Evolutionary conservation across 352 stramenopile species (phyloP).

Genomic region (Aphanomyces invadans): DNA sequence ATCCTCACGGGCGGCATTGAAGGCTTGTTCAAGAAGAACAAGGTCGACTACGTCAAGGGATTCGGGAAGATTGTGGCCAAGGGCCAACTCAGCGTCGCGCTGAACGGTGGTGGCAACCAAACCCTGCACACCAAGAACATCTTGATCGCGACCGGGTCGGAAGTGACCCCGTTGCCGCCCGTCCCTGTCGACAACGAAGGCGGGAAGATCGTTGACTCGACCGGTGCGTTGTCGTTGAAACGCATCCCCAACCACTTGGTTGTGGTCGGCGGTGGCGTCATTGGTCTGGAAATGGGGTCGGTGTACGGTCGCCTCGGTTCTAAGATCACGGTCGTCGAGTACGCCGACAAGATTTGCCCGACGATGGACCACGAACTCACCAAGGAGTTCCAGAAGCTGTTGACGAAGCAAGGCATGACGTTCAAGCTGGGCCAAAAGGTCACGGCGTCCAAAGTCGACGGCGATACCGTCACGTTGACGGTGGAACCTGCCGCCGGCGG

Average conservation of each 20-base stretch:
- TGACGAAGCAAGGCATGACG: slow-evolving; percentile 99
- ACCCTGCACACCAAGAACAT: slow-evolving; percentile 97
- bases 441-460: slow-evolving; percentile 84
- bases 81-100: slow-evolving; percentile 87
- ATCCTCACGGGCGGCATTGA: slow-evolving; percentile 96
- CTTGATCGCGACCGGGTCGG: slow-evolving; percentile 86
- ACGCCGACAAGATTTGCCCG: slow-evolving; percentile 90
- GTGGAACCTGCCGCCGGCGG: slow-evolving; percentile 84
- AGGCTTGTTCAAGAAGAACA: slow-evolving; percentile 99
- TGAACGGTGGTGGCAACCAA: slow-evolving; percentile 88
- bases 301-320: slow-evolving; percentile 95
- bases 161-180: slow-evolving; percentile 89
- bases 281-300: slow-evolving; percentile 97
- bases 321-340: slow-evolving; percentile 98
- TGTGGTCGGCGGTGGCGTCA: slow-evolving; percentile 96
- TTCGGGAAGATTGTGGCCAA: slow-evolving; percentile 89
- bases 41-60: slow-evolving; percentile 97
- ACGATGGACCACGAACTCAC: slow-evolving; percentile 92
- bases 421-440: slow-evolving; percentile 99
- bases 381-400: slow-evolving; percentile 94
- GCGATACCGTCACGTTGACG: slow-evolving; percentile 91
- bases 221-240: slow-evolving; percentile 90
- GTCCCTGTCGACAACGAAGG: slow-evolving; percentile 95
- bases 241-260: slow-evolving; percentile 93
- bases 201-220: slow-evolving; percentile 98